Conservation (phyloP, 371 early-diverging fungal genomes). For the Syncephalastrum sp. region DNA sequence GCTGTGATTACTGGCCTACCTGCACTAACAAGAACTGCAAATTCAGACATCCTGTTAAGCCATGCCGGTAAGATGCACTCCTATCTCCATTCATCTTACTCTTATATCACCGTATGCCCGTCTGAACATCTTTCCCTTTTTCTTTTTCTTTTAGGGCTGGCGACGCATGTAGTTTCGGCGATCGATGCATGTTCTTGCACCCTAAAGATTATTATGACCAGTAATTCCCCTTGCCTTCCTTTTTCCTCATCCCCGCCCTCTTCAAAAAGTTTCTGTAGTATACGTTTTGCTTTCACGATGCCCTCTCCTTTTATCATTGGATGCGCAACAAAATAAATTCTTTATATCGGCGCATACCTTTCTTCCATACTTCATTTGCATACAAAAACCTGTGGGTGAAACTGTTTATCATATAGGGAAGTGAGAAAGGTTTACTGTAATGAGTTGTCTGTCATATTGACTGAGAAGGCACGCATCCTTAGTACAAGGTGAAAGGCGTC, state of each 20-base stretch:
- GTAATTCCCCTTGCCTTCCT: not conserved
- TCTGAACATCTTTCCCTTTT: not conserved
- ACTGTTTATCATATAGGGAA: too few relatives aligned
- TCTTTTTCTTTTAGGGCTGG: slow-evolving; percentile 34
- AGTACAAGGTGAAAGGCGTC: too few relatives aligned
- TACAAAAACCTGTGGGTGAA: too few relatives aligned
- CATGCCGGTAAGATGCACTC: slow-evolving; percentile 45
- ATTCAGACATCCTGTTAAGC: slow-evolving; percentile 48
- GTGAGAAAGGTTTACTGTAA: too few relatives aligned
- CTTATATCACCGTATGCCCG: not conserved
- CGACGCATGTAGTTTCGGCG: slow-evolving; percentile 45
- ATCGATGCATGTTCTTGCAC: slow-evolving; percentile 55
- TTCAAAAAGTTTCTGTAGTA: slow-evolving; percentile 10
- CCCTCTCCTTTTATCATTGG: too few relatives aligned
- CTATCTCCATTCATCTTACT: not conserved
- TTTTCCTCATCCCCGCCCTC: not conserved
- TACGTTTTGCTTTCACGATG: slow-evolving; percentile 1
- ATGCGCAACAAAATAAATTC: too few relatives aligned
- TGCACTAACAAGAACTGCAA: slow-evolving; percentile 65
- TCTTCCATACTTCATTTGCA: too few relatives aligned
- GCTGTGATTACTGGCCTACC: slow-evolving; percentile 57
- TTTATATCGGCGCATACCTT: too few relatives aligned
- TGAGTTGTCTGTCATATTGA: too few relatives aligned
- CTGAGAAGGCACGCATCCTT: too few relatives aligned
- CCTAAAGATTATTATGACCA: slow-evolving; percentile 35